Evolutionary conservation across 1,284 basidiomycete genomes (phyloP).

Genomic region (Boletus austroedulis): DNA sequence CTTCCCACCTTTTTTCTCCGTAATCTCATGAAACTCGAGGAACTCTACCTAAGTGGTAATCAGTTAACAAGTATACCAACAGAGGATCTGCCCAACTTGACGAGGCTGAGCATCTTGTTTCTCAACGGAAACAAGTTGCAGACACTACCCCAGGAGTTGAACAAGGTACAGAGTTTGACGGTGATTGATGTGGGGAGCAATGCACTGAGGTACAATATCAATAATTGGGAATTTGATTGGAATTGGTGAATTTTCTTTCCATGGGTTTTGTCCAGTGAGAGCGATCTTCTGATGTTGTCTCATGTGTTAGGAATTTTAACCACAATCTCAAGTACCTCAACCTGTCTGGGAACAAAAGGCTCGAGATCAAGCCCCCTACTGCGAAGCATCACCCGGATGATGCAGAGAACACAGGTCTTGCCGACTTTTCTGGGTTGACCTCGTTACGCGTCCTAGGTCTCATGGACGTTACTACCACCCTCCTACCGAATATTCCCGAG

Average conservation of each 20-base stretch:
- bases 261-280: not conserved
- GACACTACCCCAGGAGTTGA: constrained; percentile 88
- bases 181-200: constrained; percentile 96
- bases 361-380: constrained; percentile 74
- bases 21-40: constrained; percentile 68
- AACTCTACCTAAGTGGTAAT: constrained; percentile 94
- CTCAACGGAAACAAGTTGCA: constrained; percentile 94
- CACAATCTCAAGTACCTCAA: constrained; percentile 89
- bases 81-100: constrained; percentile 77
- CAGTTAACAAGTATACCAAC: constrained; percentile 87
- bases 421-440: constrained; percentile 84
- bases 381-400: constrained; percentile 19
- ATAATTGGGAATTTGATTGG: constrained; percentile 99
- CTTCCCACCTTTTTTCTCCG: constrained; percentile 78
- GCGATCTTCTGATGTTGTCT: constrained; percentile 5
- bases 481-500: constrained; percentile 77
- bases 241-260: constrained; percentile 72
- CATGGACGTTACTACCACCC: constrained; percentile 96
- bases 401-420: constrained; percentile 42
- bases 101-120: constrained; percentile 72
- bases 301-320: constrained; percentile 87
- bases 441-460: constrained; percentile 88
- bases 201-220: constrained; percentile 94
- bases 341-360: constrained; percentile 81
- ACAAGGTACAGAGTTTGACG: constrained; percentile 76